A percentile compares a stretch with the other conserved stretches of the same genome.
phyloP scores from a whole-genome alignment of 768 basidiomycete species.

The Glaciozyma antarctica region DNA sequence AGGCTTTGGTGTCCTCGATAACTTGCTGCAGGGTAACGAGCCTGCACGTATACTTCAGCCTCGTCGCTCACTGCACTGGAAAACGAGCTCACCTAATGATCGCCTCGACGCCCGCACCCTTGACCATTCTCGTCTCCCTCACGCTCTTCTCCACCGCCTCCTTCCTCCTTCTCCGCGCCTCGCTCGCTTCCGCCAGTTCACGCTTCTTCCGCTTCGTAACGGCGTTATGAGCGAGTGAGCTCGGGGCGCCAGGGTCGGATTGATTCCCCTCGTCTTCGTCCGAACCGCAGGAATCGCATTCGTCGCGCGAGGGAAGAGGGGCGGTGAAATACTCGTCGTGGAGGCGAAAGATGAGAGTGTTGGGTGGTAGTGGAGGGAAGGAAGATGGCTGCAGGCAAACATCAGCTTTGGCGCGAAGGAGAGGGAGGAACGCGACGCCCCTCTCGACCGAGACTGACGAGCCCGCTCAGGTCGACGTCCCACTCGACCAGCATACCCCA shows the following conservation, averaged over 20 bases:
- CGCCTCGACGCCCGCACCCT: not conserved
- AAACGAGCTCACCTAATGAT: not conserved
- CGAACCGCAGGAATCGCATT: not conserved
- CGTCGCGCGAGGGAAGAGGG: slow-evolving; percentile 6
- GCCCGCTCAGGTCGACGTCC: slow-evolving; percentile 22
- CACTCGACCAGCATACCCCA: slow-evolving; percentile 16
- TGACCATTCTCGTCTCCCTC: slow-evolving; percentile 24
- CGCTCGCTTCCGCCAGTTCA: not conserved
- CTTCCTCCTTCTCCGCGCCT: not conserved
- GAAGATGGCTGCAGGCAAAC: slow-evolving; percentile 2
- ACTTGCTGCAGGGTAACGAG: not conserved
- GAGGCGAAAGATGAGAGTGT: slow-evolving; percentile 29
- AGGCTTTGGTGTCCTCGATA: not conserved
- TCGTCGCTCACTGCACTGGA: not conserved
- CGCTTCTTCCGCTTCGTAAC: not conserved
- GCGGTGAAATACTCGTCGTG: slow-evolving; percentile 28
- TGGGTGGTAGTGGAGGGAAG: slow-evolving; percentile 26
- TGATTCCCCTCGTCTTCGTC: slow-evolving; percentile 6
- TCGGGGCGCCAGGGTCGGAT: slow-evolving; percentile 12
- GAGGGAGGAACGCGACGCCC: slow-evolving; percentile 5
- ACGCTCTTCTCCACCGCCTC: slow-evolving; percentile 15
- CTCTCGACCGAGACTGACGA: slow-evolving; percentile 25
- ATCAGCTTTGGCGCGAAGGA: not conserved
- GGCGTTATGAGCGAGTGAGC: not conserved
- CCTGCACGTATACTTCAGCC: not conserved